A percentile compares a stretch with the other conserved stretches of the same genome.
phyloP scores from a whole-genome alignment of 2,329 filamentous ascomycete genomes.

The Fusarium hostae region DNA sequence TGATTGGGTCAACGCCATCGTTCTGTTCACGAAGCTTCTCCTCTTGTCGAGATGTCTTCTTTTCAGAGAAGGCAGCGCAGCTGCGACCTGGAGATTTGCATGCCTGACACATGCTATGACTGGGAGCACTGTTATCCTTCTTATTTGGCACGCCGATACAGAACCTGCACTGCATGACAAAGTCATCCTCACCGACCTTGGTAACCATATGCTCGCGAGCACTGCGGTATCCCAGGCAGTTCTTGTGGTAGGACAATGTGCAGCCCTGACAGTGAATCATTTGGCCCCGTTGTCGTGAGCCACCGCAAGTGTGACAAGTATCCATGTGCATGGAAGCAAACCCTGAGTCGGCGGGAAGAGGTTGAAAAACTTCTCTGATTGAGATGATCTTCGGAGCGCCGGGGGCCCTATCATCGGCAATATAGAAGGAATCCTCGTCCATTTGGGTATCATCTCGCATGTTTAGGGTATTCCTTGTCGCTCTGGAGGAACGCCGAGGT shows the following conservation, averaged over 20 bases:
- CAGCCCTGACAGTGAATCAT: conserved; percentile 94
- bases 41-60: conserved; percentile 80
- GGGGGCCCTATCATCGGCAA: conserved; percentile 58
- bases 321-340: conserved; percentile 78
- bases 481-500: conserved; percentile 60
- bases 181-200: conserved; percentile 79
- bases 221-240: conserved; percentile 79
- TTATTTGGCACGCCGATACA: conserved; percentile 77
- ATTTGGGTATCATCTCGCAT: conserved; percentile 65
- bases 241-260: conserved; percentile 82
- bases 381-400: conserved; percentile 67
- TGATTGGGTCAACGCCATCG: conserved; percentile 79
- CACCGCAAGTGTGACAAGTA: conserved; percentile 76
- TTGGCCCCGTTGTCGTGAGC: conserved; percentile 63
- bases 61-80: conserved; percentile 79
- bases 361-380: conserved; percentile 79
- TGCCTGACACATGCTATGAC: conserved; percentile 75
- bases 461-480: conserved; percentile 55
- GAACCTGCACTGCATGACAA: conserved; percentile 89
- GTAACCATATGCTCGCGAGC: conserved; percentile 88
- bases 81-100: conserved; percentile 74
- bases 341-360: conserved; percentile 66
- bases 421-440: conserved; percentile 68
- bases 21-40: conserved; percentile 86
- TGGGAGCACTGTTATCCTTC: conserved; percentile 76